Conservation (phyloP, 2,329 filamentous ascomycete genomes). For the Xylaria sp. region DNA sequence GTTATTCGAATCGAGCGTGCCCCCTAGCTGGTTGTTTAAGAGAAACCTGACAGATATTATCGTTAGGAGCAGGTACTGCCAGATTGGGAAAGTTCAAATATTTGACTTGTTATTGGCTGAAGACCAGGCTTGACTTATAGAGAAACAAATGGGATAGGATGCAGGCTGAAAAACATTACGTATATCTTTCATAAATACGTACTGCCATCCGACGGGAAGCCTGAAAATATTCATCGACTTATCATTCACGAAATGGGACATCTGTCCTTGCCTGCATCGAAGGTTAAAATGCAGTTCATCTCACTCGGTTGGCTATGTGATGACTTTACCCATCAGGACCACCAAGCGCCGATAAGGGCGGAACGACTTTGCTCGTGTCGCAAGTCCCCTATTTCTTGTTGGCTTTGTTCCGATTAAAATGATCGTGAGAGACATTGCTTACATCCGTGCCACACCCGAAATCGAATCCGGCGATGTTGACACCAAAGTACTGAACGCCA, state of each 20-base stretch:
- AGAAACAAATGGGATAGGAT: not conserved
- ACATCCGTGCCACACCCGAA: conserved; percentile 40
- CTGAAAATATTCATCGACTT: conserved; percentile 66
- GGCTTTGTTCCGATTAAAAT: not conserved
- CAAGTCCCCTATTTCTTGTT: conserved; percentile 36
- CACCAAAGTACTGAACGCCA: conserved; percentile 42
- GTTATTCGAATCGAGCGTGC: conserved; percentile 56
- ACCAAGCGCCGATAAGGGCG: conserved; percentile 34
- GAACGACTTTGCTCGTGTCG: conserved; percentile 21
- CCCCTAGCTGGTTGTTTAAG: conserved; percentile 56
- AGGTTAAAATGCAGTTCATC: conserved; percentile 2
- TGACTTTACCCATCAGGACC: conserved; percentile 39
- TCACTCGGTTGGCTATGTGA: not conserved
- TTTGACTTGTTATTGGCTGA: not conserved
- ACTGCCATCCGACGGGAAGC: conserved; percentile 63
- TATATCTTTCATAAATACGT: not conserved
- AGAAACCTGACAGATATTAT: conserved; percentile 46
- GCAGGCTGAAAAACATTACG: not conserved
- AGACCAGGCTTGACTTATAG: not conserved
- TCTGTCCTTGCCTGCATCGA: conserved; percentile 55
- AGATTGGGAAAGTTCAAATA: not conserved
- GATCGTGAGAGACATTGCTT: conserved; percentile 4
- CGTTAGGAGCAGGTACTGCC: not conserved
- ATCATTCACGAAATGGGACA: conserved; percentile 66
- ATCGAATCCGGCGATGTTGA: conserved; percentile 45